Conservation (phyloP, 306 rosid genomes). For the Casuarina glauca region DNA sequence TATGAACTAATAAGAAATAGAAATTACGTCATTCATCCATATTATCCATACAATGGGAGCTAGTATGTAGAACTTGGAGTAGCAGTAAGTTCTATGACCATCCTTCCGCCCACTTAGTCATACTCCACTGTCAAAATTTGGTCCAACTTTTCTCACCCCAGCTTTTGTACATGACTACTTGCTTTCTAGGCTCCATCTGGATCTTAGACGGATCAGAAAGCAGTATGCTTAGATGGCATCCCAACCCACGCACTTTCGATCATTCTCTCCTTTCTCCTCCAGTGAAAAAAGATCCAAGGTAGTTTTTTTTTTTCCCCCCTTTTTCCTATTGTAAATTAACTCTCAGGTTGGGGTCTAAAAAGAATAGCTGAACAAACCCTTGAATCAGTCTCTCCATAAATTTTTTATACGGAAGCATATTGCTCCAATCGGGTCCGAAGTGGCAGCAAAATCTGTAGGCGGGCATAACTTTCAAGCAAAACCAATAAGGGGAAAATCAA, state of each 20-base stretch:
- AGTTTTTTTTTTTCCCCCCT: background rate
- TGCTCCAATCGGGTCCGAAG: background rate
- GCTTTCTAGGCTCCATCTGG: slow-evolving; percentile 3
- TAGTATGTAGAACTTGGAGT: background rate
- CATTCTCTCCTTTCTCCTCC: background rate
- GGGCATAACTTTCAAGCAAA: background rate
- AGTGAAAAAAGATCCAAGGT: background rate
- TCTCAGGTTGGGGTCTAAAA: background rate
- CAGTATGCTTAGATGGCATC: background rate
- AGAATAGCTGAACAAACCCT: background rate
- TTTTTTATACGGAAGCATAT: background rate
- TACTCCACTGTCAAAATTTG: background rate
- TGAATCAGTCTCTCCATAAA: background rate
- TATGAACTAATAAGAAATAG: background rate
- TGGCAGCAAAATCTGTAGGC: background rate
- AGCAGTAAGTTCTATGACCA: background rate
- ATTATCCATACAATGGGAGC: background rate
- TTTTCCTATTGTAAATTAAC: too few species aligned
- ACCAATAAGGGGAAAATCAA: background rate
- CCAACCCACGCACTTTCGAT: background rate
- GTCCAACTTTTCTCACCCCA: background rate
- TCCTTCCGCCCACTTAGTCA: background rate
- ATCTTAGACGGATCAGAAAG: background rate
- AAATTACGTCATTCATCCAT: background rate
- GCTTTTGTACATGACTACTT: background rate